A percentile compares a stretch with the other conserved stretches of the same genome.
Conservation (phyloP, 495 filamentous ascomycete species). For the Tetracladium marchalianum region DNA sequence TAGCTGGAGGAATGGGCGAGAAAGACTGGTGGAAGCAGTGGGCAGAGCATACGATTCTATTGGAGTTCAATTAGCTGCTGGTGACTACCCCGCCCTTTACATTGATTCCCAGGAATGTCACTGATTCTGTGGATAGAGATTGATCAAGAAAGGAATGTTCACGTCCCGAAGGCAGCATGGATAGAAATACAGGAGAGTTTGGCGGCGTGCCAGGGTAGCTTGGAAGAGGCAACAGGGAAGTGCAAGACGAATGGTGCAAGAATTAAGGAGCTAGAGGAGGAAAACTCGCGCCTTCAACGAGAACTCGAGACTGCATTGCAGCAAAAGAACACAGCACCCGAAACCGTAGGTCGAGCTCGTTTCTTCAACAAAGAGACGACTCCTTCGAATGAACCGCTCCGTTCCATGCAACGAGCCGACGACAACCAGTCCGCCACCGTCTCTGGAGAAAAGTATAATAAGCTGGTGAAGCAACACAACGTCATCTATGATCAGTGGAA, state of each 20-base stretch:
- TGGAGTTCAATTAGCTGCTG: conserved; percentile 6
- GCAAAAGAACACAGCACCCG: background rate
- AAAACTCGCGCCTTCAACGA: conserved; percentile 9
- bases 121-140: conserved; percentile 8
- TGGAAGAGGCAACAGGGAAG: conserved; percentile 4
- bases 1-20: conserved; percentile 13
- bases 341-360: too few relatives aligned
- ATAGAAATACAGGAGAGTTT: background rate
- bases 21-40: conserved; percentile 11
- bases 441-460: conserved; percentile 3
- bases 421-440: background rate
- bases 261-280: conserved; percentile 6
- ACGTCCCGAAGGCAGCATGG: background rate
- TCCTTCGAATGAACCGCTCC: background rate
- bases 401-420: background rate
- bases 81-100: background rate
- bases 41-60: conserved; percentile 10
- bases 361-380: background rate
- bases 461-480: conserved; percentile 14
- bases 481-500: conserved; percentile 3
- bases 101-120: background rate
- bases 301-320: conserved; percentile 3
- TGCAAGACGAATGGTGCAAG: background rate
- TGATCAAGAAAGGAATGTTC: conserved; percentile 3
- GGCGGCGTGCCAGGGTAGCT: background rate